A percentile compares a stretch with the other conserved stretches of the same genome.
Conservation (phyloP, 345 rosid genomes). For the Boechera stricta region DNA sequence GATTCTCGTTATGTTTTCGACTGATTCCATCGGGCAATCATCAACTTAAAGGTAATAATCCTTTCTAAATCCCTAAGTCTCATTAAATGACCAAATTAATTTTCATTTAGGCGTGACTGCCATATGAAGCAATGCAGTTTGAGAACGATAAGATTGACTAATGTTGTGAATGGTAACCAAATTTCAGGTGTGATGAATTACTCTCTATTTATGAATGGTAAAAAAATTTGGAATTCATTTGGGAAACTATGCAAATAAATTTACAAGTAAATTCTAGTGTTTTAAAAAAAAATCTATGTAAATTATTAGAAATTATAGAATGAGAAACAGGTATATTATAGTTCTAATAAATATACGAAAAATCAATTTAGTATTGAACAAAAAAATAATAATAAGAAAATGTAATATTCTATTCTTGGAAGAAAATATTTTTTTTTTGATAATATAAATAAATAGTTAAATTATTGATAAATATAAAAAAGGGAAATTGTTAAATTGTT, state of each 20-base stretch:
- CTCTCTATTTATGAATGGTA: neutral
- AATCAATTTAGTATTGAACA: neutral
- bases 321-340: too few relatives aligned
- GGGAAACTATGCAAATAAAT: neutral
- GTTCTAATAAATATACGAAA: too few relatives aligned
- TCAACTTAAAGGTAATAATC: neutral
- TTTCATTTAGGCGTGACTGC: neutral
- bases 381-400: too few relatives aligned
- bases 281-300: too few relatives aligned
- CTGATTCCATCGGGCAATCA: neutral
- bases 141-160: neutral
- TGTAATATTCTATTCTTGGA: neutral
- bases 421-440: neutral
- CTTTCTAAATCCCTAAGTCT: neutral
- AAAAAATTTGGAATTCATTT: neutral
- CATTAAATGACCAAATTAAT: neutral
- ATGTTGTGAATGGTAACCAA: neutral
- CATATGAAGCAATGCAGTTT: neutral
- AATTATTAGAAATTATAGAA: too few relatives aligned
- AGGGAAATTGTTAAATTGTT: too few relatives aligned
- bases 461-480: too few relatives aligned
- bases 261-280: too few relatives aligned
- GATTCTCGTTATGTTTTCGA: neutral
- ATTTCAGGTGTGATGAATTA: neutral
- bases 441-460: too few relatives aligned